These are phyloP conservation scores for Amesomyces nigricolor DNA, from an alignment of 2,329 filamentous ascomycete genomes.

Conservation along the genomic window DNA sequence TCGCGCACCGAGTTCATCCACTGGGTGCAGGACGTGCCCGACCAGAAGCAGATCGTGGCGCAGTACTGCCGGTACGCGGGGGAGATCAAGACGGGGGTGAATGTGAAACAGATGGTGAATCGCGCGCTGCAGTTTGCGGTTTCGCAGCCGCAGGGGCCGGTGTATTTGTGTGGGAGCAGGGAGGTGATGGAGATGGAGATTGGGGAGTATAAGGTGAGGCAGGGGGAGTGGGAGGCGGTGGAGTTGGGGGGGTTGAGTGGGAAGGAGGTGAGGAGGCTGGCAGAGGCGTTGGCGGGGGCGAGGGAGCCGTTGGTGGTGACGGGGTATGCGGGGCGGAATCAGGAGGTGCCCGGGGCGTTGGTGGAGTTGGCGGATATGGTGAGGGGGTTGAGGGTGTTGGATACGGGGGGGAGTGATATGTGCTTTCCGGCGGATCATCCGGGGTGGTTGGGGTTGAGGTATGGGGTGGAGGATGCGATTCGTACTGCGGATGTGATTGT, in stretches of 20 bases:
- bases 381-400: constrained; percentile 64
- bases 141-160: constrained; percentile 70
- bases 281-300: constrained; percentile 57
- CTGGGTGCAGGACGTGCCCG: constrained; percentile 39
- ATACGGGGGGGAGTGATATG: constrained; percentile 75
- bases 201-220: constrained; percentile 62
- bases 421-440: constrained; percentile 69
- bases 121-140: constrained; percentile 76
- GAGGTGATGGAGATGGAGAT: constrained; percentile 87
- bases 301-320: constrained; percentile 64
- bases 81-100: constrained; percentile 78
- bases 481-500: constrained; percentile 76
- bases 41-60: constrained; percentile 51
- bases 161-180: constrained; percentile 71
- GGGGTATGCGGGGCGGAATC: constrained; percentile 66
- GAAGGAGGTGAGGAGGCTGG: constrained; percentile 52
- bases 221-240: constrained; percentile 65
- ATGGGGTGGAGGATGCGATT: constrained; percentile 68
- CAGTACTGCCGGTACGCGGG: constrained; percentile 82
- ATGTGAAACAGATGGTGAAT: constrained; percentile 86
- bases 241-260: constrained; percentile 55
- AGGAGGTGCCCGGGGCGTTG: constrained; percentile 53
- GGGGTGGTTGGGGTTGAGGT: constrained; percentile 64
- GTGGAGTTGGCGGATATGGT: constrained; percentile 63
- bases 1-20: constrained; percentile 40